These are phyloP conservation scores for Echium plantagineum DNA, from an alignment of 257 asterid species.

Conservation along the genomic window DNA sequence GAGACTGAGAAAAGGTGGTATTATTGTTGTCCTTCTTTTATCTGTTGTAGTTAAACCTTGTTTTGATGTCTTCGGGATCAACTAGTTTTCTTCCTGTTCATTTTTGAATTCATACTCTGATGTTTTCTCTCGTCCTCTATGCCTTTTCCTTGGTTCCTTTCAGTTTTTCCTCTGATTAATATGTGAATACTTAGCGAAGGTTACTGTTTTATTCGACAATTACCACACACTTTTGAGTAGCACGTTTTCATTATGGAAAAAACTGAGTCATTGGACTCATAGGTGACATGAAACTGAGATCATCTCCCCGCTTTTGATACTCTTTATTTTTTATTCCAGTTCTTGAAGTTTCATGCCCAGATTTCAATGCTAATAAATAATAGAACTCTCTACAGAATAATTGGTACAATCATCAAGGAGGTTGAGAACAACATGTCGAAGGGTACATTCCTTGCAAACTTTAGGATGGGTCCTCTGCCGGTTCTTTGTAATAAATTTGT, in stretches of 20 bases:
- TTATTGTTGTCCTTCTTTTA: not conserved
- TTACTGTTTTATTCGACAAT: not conserved
- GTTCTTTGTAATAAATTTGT: constrained; percentile 69
- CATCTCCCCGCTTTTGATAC: not conserved
- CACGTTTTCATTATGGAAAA: not conserved
- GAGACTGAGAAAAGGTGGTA: constrained; percentile 76
- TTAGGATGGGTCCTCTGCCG: constrained; percentile 73
- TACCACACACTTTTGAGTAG: not conserved
- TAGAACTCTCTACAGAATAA: constrained; percentile 42
- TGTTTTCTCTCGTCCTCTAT: not conserved
- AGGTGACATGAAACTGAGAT: not conserved
- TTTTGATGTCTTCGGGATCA: no score
- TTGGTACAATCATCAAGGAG: constrained; percentile 65
- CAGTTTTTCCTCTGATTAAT: not conserved
- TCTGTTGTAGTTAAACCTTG: not conserved
- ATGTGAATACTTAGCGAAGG: no score
- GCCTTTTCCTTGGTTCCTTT: not conserved
- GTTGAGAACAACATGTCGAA: constrained; percentile 60
- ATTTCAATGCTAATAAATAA: constrained; percentile 18
- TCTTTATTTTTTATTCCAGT: not conserved
- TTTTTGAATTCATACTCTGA: no score
- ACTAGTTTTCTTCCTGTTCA: no score
- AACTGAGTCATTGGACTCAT: not conserved
- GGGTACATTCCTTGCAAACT: constrained; percentile 63
- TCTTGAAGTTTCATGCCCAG: constrained; percentile 4